Evolutionary conservation across 805 yeast species (phyloP), one percentile per base, ranked within the genome.

Genomic region (Candida montana): DNA sequence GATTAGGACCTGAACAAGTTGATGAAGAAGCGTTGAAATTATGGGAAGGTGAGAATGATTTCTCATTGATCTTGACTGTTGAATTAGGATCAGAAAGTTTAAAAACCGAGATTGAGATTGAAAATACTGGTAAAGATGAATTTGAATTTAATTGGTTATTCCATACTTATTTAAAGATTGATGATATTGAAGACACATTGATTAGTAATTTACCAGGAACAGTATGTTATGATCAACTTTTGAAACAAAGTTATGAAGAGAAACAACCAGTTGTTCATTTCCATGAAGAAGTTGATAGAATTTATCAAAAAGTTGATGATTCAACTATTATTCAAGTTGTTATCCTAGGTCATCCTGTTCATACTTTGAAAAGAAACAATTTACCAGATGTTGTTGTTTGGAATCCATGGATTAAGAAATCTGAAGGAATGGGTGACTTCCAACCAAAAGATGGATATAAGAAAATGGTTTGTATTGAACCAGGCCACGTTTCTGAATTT

Each of bases 381-480:
- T 67, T 86, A 32, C 73, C 69, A 27, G 84, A 79, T 49, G 66
- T 74, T 28, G 98, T 93, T 37, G 97, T 93, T 41, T 93, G 99
- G 99, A 93, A 93, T 63, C 99, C 99, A 29, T 93, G 98, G 99
- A 69, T 76, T 50, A 74, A 83, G 42, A 86, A 84, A 61, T 77
- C 93, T n/a, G 69, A 66, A 19, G 81, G 83, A 2, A 86, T 93
- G 91, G 81, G 70, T 32, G 99, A 93, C 65, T 93, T 91, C 56
- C 75, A 72, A 53, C 99, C 98, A 38, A 87, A 85, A 59, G 62
- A 65, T 40, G 98, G 96, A 6, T 93, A 71, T 68, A 72, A 79
- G 51, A 70, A 81, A 35, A 91, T 93, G 98, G 77, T 93, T 44
- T 93, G 99, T 65, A 75, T 93, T 43, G 99, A 93, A 64, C 95